Evolutionary conservation across 2,329 filamentous ascomycete species (phyloP).

Genomic region (Colletotrichum graminicola): DNA sequence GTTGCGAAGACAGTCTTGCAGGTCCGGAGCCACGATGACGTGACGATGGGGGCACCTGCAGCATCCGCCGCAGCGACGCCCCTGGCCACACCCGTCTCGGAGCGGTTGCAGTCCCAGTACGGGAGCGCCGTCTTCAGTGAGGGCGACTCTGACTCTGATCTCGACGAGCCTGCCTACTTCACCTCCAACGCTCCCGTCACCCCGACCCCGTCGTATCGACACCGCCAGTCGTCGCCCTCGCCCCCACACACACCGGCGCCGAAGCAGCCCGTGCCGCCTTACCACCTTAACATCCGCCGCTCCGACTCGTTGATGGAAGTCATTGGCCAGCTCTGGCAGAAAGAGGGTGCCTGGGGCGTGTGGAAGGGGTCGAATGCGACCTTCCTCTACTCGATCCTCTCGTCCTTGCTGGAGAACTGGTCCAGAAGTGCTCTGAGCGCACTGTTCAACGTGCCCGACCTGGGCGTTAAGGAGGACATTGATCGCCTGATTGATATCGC

Average conservation of each 20-base stretch:
- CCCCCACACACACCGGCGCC: constrained; percentile 52
- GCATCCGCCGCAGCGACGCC: constrained; percentile 46
- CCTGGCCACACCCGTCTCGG: constrained; percentile 45
- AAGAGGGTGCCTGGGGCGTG: constrained; percentile 89
- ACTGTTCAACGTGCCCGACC: constrained; percentile 88
- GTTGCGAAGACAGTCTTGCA: constrained; percentile 95
- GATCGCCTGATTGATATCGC: constrained; percentile 80
- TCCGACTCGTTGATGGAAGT: constrained; percentile 88
- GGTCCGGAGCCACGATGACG: constrained; percentile 69
- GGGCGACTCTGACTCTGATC: constrained; percentile 75
- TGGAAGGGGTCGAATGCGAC: constrained; percentile 96
- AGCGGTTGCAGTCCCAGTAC: constrained; percentile 50
- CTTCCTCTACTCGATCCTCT: constrained; percentile 89
- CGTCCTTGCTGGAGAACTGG: constrained; percentile 92
- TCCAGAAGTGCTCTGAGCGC: constrained; percentile 91
- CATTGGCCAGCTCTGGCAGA: constrained; percentile 87
- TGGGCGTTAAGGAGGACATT: constrained; percentile 79
- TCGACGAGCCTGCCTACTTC: constrained; percentile 88
- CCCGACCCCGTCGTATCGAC: constrained; percentile 58
- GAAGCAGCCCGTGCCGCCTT: constrained; percentile 54
- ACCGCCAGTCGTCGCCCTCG: constrained; percentile 48
- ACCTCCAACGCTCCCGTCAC: constrained; percentile 72
- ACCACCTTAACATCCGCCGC: constrained; percentile 78
- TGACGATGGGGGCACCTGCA: constrained; percentile 43
- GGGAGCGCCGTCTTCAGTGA: constrained; percentile 53